These are phyloP conservation scores for Pseudogymnoascus sp. DNA, from an alignment of 2,329 filamentous ascomycete species.

Conservation along the genomic window DNA sequence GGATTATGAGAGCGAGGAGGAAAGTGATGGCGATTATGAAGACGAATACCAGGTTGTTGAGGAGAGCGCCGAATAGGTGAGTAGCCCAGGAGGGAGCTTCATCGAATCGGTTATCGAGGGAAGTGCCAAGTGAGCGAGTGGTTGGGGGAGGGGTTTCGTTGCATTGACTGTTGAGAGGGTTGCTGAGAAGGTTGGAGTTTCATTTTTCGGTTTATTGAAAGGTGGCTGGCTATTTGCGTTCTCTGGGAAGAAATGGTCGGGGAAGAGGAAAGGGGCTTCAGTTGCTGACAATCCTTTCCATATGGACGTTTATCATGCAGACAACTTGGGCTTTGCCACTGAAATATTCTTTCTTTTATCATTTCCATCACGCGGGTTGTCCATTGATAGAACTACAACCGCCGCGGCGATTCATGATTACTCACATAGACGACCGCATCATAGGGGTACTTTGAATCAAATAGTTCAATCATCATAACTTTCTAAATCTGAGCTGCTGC, in stretches of 20 bases:
- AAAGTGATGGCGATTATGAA: constrained; percentile 6
- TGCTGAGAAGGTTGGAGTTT: neutral
- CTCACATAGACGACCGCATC: too few relatives aligned
- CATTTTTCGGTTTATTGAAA: neutral
- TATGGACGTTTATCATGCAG: neutral
- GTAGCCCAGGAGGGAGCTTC: neutral
- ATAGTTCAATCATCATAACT: neutral
- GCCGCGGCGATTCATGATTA: neutral
- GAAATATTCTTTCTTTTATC: neutral
- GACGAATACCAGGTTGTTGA: neutral
- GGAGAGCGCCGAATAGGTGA: too few relatives aligned
- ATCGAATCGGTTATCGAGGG: neutral
- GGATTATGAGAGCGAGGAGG: constrained; percentile 20
- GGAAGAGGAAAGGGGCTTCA: neutral
- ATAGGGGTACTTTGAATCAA: neutral
- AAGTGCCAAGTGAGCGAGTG: neutral
- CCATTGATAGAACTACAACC: neutral
- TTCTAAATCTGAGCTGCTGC: neutral
- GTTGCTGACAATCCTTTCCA: neutral
- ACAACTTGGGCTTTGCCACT: neutral
- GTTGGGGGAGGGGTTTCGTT: neutral
- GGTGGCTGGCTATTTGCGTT: neutral
- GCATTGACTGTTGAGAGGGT: neutral
- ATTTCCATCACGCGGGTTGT: neutral
- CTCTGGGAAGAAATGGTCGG: neutral